A percentile compares a stretch with the other conserved stretches of the same genome.
Evolutionary conservation across 192 early-diverging fungal species (phyloP).

Genomic region (Coemansia sp.): DNA sequence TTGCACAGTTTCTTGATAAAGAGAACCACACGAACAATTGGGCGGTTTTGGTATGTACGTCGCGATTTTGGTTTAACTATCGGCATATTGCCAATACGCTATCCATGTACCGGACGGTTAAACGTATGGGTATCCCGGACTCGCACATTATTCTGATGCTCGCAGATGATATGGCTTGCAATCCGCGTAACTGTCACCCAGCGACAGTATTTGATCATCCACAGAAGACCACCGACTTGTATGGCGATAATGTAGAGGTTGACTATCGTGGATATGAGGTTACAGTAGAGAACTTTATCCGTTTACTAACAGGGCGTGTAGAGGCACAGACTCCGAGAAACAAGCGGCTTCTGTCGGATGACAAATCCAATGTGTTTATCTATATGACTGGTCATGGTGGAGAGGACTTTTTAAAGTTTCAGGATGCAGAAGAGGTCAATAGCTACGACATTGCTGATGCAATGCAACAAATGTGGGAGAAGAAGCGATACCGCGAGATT

Average conservation of each 20-base stretch:
- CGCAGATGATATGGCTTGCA: slow-evolving; percentile 98
- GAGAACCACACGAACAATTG: slow-evolving; percentile 94
- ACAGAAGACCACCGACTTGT: slow-evolving; percentile 76
- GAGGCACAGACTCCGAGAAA: slow-evolving; percentile 84
- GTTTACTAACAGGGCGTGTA: slow-evolving; percentile 84
- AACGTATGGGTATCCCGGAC: slow-evolving; percentile 96
- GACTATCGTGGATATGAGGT: slow-evolving; percentile 99
- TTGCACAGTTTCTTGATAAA: slow-evolving; percentile 62
- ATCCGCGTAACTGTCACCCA: slow-evolving; percentile 87
- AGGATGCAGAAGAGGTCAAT: slow-evolving; percentile 96
- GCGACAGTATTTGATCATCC: slow-evolving; percentile 94
- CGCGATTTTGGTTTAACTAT: slow-evolving; percentile 99
- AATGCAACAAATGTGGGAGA: slow-evolving; percentile 97
- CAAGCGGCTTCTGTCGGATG: slow-evolving; percentile 92
- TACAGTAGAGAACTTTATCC: slow-evolving; percentile 97
- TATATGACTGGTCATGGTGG: slow-evolving; percentile 99
- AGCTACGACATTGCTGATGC: slow-evolving; percentile 95
- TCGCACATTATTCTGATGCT: slow-evolving; percentile 99
- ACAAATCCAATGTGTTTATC: slow-evolving; percentile 92
- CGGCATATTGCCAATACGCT: slow-evolving; percentile 97
- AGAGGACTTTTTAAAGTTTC: slow-evolving; percentile 98
- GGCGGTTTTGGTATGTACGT: slow-evolving; percentile 97
- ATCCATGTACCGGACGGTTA: slow-evolving; percentile 98
- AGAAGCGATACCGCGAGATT: slow-evolving; percentile 95
- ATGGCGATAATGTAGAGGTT: slow-evolving; percentile 96